These are phyloP conservation scores for Antitrichia curtipendula DNA, from an alignment of 225 moss, liverwort and hornwort species.

Conservation along the genomic window DNA sequence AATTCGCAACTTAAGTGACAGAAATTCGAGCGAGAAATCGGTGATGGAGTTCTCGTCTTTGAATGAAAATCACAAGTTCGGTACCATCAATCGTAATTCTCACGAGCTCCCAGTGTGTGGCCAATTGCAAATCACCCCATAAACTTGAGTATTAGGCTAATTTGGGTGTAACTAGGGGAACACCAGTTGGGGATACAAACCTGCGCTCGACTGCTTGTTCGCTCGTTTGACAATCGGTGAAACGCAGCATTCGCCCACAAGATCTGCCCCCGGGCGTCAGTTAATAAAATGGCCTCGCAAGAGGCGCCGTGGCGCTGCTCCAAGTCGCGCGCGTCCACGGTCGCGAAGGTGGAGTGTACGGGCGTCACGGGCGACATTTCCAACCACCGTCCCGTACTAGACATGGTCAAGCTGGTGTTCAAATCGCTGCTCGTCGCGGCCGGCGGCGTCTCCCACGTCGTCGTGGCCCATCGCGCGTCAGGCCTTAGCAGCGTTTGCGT, in stretches of 20 bases:
- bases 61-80: neutral
- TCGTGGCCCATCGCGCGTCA: neutral
- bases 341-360: neutral
- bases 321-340: conserved; percentile 11
- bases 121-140: neutral
- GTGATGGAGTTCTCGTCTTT: neutral
- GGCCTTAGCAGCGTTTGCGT: neutral
- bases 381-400: neutral
- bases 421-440: neutral
- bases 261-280: conserved; percentile 1
- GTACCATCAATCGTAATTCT: neutral
- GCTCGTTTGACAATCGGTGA: conserved; percentile 21
- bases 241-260: conserved; percentile 56
- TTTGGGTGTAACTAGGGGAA: neutral
- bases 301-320: conserved; percentile 35
- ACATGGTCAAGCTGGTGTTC: neutral
- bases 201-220: neutral
- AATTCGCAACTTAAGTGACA: neutral
- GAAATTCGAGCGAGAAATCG: too few relatives aligned
- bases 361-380: neutral
- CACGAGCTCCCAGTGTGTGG: neutral
- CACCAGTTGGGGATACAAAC: neutral
- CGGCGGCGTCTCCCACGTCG: neutral
- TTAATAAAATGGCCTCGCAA: conserved; percentile 44
- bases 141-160: neutral